Percentiles rank a stretch among this genome's conserved stretches.
Conservation (phyloP, 768 basidiomycete species). For the Russula vinacea region DNA sequence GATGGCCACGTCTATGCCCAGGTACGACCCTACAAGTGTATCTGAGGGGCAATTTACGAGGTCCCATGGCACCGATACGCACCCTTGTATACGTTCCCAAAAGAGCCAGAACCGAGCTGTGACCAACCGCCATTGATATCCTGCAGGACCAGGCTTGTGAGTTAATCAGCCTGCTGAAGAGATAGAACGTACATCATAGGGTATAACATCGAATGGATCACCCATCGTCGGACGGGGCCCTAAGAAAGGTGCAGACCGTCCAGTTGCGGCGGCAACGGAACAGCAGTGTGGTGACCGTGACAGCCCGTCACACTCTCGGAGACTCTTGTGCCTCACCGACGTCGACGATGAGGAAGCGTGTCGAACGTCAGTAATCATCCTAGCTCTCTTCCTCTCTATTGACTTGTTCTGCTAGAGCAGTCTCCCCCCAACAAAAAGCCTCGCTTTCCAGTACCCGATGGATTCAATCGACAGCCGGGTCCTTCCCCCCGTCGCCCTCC, state of each 20-base stretch:
- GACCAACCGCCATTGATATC: constrained; percentile 87
- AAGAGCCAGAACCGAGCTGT: constrained; percentile 88
- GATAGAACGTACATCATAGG: constrained; percentile 60
- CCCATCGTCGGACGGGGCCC: constrained; percentile 37
- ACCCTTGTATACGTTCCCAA: constrained; percentile 91
- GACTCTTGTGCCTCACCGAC: neutral
- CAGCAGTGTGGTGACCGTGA: neutral
- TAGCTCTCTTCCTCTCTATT: neutral
- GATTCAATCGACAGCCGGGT: neutral
- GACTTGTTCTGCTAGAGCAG: neutral
- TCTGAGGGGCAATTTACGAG: constrained; percentile 2
- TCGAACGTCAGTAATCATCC: neutral
- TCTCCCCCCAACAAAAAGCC: neutral
- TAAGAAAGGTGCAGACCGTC: neutral
- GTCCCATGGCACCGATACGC: constrained; percentile 34
- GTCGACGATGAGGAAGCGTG: neutral
- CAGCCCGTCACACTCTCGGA: neutral
- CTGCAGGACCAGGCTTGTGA: constrained; percentile 38
- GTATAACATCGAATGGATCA: constrained; percentile 85
- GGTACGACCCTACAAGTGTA: constrained; percentile 62
- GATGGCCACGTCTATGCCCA: constrained; percentile 94
- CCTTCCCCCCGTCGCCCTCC: neutral
- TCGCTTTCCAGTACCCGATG: constrained; percentile 10
- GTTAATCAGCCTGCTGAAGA: neutral
- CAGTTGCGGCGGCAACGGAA: neutral